A percentile compares a stretch with the other conserved stretches of the same genome.
Evolutionary conservation across 495 filamentous ascomycete species (phyloP).

Genomic region (Trichoderma reesei): DNA sequence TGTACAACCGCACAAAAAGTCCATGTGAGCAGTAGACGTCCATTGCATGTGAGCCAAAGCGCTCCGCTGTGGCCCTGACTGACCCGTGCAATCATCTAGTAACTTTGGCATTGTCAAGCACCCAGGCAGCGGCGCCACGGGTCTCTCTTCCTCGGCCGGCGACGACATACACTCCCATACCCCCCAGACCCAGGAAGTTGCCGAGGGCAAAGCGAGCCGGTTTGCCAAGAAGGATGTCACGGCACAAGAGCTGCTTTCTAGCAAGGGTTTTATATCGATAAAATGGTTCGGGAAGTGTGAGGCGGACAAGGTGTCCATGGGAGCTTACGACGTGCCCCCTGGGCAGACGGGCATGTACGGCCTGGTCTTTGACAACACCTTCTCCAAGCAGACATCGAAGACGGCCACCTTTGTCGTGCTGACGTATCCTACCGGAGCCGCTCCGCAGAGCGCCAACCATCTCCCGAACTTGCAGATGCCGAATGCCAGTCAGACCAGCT

Average conservation of each 20-base stretch:
- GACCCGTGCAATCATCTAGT: constrained; percentile 23
- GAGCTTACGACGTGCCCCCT: constrained; percentile 66
- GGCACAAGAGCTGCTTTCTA: constrained; percentile 71
- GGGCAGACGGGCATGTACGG: constrained; percentile 87
- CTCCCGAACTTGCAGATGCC: constrained; percentile 44
- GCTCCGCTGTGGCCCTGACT: neutral
- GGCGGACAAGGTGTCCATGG: constrained; percentile 89
- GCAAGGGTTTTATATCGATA: constrained; percentile 75
- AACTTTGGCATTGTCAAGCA: constrained; percentile 98
- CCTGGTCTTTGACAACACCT: constrained; percentile 96
- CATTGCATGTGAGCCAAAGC: neutral
- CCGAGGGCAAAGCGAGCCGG: constrained; percentile 26
- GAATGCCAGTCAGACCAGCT: constrained; percentile 40
- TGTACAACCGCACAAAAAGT: constrained; percentile 94
- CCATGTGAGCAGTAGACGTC: constrained; percentile 48
- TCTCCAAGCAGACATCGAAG: constrained; percentile 91
- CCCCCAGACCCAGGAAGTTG: constrained; percentile 33
- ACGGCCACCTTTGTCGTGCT: constrained; percentile 88
- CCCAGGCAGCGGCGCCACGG: constrained; percentile 58
- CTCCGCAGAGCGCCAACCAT: constrained; percentile 70
- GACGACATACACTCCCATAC: constrained; percentile 36
- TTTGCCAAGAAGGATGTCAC: constrained; percentile 44
- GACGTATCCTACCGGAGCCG: constrained; percentile 77
- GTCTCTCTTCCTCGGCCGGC: constrained; percentile 40
- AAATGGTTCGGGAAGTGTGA: constrained; percentile 92